Evolutionary conservation across 2,329 filamentous ascomycete genomes (phyloP), one percentile per base, ranked within the genome.

Genomic region (Ophiostoma fasciatum): DNA sequence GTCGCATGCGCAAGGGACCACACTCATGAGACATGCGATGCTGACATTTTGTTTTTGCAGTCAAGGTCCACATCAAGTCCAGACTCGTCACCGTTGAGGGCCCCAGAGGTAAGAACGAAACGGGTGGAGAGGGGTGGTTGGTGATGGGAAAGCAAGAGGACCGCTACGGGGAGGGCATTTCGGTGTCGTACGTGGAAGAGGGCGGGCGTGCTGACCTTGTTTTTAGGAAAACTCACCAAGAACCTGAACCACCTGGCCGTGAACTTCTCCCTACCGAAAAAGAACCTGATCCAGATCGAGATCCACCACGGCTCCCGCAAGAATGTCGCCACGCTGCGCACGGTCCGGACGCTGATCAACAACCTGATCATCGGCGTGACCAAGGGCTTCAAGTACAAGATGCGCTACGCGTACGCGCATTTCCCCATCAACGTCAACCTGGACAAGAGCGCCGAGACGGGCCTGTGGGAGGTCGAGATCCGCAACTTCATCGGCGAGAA

Each of bases 401-500:
- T 98, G 88, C 84, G 92, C 59, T 98, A 98, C 73, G 90, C 98
- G 67, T 98, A 98, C 66, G 90, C 90, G 63, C 90, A 98, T 80
- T 98, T 98, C 63, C 90, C 90, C 68, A 98, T 98, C 84, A 98
- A 98, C 77, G 88, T 98, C 71, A 96, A 94, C 75, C 66, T 98
- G 52, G 85, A 94, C 57, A 87, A 94, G 81, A 88, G 88, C 76
- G 62, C 64, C 58, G 90, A 96, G 71, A 90, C 83, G 47, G 87
- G 78, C 52, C 66, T 78, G 54, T 81, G 59, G 61, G 82, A 93
- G 67, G 82, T 98, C 59, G 90, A 98, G 79, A 96, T 98, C 73
- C 80, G 90, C 64, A 94, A 94, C 78, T 94, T 94, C 71, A 78
- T 94, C 59, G 87, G 90, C 63, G 90, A 98, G 83, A 98, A 98